Evolutionary conservation across 1,284 basidiomycete species (phyloP).

Genomic region (Rugosomyces carneus): DNA sequence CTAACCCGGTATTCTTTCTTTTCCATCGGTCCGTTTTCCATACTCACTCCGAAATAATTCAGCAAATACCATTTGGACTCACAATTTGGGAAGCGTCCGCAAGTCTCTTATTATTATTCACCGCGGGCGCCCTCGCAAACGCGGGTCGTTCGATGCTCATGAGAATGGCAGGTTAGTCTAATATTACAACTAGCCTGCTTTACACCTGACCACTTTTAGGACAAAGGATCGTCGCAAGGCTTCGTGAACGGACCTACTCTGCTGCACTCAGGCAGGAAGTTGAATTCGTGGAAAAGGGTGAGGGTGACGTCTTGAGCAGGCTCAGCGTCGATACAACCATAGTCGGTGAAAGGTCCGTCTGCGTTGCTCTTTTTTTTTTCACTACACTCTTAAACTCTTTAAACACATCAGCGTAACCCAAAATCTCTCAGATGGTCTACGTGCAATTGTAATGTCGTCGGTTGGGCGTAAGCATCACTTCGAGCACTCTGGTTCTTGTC

Average conservation of each 20-base stretch:
- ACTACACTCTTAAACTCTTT: background rate
- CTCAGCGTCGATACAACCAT: slow-evolving; percentile 91
- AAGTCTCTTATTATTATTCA: slow-evolving; percentile 75
- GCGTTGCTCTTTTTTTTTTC: slow-evolving; percentile 11
- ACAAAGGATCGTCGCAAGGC: slow-evolving; percentile 86
- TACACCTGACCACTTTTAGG: slow-evolving; percentile 37
- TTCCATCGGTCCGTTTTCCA: background rate
- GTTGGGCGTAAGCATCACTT: slow-evolving; percentile 65
- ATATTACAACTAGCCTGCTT: background rate
- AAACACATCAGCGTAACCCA: slow-evolving; percentile 73
- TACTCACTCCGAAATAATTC: slow-evolving; percentile 5
- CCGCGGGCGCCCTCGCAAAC: slow-evolving; percentile 83
- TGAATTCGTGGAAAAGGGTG: slow-evolving; percentile 87
- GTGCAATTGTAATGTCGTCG: slow-evolving; percentile 82
- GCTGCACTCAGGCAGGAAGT: slow-evolving; percentile 86
- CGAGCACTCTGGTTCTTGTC: background rate
- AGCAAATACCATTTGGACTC: slow-evolving; percentile 76
- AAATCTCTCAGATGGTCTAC: slow-evolving; percentile 87
- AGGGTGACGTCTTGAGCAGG: slow-evolving; percentile 91
- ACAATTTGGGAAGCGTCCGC: slow-evolving; percentile 79
- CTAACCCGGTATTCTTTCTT: slow-evolving; percentile 50
- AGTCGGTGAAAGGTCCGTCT: slow-evolving; percentile 79
- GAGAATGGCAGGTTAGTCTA: slow-evolving; percentile 63
- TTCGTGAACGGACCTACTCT: slow-evolving; percentile 80
- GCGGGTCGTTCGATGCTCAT: slow-evolving; percentile 86